Evolutionary conservation across 805 yeast species (phyloP).

Genomic region (Kodamaea sagamina): DNA sequence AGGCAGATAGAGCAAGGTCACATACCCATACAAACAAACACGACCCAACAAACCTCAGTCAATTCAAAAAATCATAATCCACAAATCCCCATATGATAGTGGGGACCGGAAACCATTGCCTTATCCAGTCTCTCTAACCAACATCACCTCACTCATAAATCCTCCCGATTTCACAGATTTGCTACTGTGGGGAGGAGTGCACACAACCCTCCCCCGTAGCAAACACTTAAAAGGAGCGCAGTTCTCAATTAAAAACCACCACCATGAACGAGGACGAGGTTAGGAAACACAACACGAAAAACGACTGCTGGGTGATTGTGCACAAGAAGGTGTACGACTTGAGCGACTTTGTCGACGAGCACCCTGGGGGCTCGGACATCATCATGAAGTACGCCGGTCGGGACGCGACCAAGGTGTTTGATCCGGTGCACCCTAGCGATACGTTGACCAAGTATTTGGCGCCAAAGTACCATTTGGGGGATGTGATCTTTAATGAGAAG

Average conservation of each 20-base stretch:
- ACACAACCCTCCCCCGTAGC: not conserved
- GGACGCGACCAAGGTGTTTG: conserved; percentile 76
- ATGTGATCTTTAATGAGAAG: conserved; percentile 22
- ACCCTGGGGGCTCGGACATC: conserved; percentile 63
- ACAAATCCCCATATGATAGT: too few relatives aligned
- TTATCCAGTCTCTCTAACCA: too few relatives aligned
- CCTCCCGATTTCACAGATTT: conserved; percentile 1
- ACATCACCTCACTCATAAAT: not conserved
- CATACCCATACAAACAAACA: too few relatives aligned
- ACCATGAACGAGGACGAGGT: conserved; percentile 28
- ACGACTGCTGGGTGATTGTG: conserved; percentile 83
- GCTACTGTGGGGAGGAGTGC: conserved; percentile 1
- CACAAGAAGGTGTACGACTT: conserved; percentile 80
- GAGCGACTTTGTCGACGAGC: conserved; percentile 58
- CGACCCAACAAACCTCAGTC: too few relatives aligned
- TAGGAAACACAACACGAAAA: conserved; percentile 49
- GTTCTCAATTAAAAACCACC: not conserved
- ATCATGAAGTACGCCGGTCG: conserved; percentile 53
- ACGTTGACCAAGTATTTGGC: conserved; percentile 70
- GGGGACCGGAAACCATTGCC: too few relatives aligned
- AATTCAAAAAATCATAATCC: too few relatives aligned
- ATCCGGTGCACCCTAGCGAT: conserved; percentile 90
- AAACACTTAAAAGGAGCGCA: not conserved
- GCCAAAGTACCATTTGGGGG: conserved; percentile 37
- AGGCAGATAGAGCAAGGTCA: too few relatives aligned